Conservation (phyloP, 139 green algal genomes). For the Volvox africanus region DNA sequence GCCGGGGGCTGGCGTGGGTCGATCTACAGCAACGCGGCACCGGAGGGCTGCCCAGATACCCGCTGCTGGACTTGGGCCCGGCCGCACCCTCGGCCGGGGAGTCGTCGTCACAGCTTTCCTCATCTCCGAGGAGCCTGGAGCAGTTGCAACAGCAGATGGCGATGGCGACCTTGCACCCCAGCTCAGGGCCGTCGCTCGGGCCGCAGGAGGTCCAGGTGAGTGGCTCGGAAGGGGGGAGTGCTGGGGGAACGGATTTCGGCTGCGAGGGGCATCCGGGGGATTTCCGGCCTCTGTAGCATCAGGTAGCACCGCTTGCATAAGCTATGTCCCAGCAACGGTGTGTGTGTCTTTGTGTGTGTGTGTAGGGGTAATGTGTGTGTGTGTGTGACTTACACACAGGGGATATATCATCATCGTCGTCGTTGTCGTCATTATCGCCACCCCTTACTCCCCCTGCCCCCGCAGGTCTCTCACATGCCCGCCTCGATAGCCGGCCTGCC, state of each 20-base stretch:
- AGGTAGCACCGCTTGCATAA: too few species aligned
- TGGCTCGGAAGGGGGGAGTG: neutral
- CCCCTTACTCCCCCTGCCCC: neutral
- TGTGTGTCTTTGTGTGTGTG: too few species aligned
- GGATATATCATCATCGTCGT: too few species aligned
- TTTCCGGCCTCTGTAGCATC: too few species aligned
- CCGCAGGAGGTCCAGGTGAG: constrained; percentile 80
- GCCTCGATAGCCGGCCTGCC: neutral
- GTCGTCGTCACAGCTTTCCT: constrained; percentile 7
- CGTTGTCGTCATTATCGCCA: too few species aligned
- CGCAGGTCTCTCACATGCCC: neutral
- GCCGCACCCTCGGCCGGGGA: neutral
- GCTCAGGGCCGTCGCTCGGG: constrained; percentile 68
- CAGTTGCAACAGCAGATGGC: constrained; percentile 46
- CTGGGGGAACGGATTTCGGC: neutral
- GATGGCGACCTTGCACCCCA: constrained; percentile 24
- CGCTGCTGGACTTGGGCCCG: constrained; percentile 60
- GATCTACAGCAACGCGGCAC: neutral
- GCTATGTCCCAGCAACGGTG: too few species aligned
- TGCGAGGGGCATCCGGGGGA: too few species aligned
- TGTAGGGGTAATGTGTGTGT: too few species aligned
- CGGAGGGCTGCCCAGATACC: constrained; percentile 57
- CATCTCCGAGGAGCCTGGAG: constrained; percentile 21
- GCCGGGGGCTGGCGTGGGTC: neutral
- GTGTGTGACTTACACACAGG: too few species aligned